Evolutionary conservation across 2,329 filamentous ascomycete genomes (phyloP), one percentile per base, ranked within the genome.

Genomic region (Escovopsis sp.): DNA sequence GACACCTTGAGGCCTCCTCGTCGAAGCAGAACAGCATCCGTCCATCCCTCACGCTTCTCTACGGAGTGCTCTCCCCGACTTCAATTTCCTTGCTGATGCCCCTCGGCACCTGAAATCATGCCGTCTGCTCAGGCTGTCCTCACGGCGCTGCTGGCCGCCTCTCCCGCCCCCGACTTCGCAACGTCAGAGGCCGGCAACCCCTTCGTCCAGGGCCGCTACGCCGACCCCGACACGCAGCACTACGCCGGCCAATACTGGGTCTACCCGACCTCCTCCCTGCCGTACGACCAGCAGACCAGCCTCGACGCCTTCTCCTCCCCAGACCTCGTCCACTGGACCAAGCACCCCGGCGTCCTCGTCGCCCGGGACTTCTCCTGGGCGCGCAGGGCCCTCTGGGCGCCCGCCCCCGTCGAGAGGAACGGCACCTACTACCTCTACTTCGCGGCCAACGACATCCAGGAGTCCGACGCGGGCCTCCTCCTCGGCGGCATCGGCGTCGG

Each of bases 341-440:
- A 62, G 39, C 58, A 67, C 40, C 45, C 53, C 14, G 55, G 55
- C 27, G 55, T 68, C 37, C 50, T 69, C 18, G 61, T 38, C 10
- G 39, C 43, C 4, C 32, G 39, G 25, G 39, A 45, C 37, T 47
- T 51, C 17, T 43, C 53, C 4, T 68, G 65, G 64, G 63, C 61
- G 6, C 58, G 46, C 2, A 52, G 53, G 35, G 63, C 63, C 0
- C 49, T 65, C 15, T 67, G 64, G 65, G 65, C 63, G 2, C 65
- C 65, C 0, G 61, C 63, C 1, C 58, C 64, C 11, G 53, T 62
- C 26, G 42, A 42, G 12, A 55, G 61, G 25, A 53, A 63, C 40
- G 60, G 58, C 10, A 60, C 55, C 28, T 68, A 66, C 45, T 67
- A 60, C 42, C 52, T 68, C 35, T 68, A 68, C 47, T 68, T 67